Percentiles rank a stretch among this genome's conserved stretches.
Evolutionary conservation across 768 basidiomycete species (phyloP).

Genomic region (Suillus ampliporus): DNA sequence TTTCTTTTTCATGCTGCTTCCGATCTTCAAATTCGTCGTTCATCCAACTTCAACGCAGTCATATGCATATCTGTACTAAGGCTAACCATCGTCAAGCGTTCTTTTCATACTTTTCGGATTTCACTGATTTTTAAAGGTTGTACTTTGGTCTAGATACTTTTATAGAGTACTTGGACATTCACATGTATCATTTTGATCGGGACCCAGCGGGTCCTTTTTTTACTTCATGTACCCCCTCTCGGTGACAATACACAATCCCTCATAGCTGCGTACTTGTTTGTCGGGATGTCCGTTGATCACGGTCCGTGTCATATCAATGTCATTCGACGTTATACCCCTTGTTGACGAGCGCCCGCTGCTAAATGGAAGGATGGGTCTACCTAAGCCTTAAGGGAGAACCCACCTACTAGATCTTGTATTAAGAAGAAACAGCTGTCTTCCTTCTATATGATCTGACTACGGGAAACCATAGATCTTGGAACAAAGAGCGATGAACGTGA

Average conservation of each 20-base stretch:
- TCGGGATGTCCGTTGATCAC: background rate
- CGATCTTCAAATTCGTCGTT: background rate
- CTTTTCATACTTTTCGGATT: background rate
- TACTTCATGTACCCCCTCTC: background rate
- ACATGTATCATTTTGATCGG: constrained; percentile 1
- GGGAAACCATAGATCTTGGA: too few species aligned
- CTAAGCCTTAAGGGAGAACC: too few species aligned
- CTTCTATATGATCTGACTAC: too few species aligned
- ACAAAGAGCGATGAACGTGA: too few species aligned
- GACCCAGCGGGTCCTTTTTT: background rate
- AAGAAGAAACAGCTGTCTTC: too few species aligned
- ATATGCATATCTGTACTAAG: background rate
- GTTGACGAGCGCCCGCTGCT: too few species aligned
- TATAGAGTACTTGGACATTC: constrained; percentile 1
- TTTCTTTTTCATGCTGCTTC: background rate
- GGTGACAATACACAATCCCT: background rate
- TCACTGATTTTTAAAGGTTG: background rate
- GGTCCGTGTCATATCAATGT: too few species aligned
- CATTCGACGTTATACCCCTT: too few species aligned
- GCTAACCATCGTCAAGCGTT: background rate
- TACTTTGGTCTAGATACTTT: background rate
- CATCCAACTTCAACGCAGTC: background rate
- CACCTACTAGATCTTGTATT: too few species aligned
- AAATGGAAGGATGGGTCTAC: too few species aligned
- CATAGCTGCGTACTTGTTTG: background rate